Conservation (phyloP, 2,329 filamentous ascomycete species). For the Aspergillus novoparasiticus region DNA sequence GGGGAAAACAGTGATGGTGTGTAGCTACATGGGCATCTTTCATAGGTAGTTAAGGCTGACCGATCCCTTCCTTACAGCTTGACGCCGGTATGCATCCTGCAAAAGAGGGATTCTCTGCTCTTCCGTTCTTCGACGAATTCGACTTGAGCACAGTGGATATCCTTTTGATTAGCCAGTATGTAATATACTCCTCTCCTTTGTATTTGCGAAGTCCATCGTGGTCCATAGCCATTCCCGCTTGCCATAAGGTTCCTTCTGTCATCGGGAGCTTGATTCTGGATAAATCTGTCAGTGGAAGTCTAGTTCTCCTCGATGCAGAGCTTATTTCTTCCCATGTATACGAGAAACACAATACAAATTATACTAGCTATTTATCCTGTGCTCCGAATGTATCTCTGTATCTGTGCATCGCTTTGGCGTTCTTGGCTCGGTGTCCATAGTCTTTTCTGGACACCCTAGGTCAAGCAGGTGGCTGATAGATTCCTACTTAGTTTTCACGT, state of each 20-base stretch:
- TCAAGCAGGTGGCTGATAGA: constrained; percentile 30
- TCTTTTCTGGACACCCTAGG: neutral
- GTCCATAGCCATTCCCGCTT: constrained; percentile 7
- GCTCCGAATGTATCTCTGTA: constrained; percentile 20
- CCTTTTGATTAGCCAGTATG: constrained; percentile 98
- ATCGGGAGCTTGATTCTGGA: constrained; percentile 1
- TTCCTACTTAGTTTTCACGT: constrained; percentile 78
- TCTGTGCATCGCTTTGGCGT: constrained; percentile 17
- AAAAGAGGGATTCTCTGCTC: constrained; percentile 87
- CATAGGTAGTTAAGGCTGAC: constrained; percentile 5
- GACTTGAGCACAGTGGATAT: constrained; percentile 97
- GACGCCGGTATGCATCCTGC: constrained; percentile 97
- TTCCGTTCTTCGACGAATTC: constrained; percentile 98
- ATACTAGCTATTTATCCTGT: constrained; percentile 25
- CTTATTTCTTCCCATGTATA: constrained; percentile 33
- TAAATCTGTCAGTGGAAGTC: constrained; percentile 9
- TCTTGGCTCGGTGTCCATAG: constrained; percentile 12
- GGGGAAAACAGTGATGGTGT: constrained; percentile 97
- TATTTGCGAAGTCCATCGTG: constrained; percentile 15
- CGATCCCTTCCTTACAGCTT: constrained; percentile 60
- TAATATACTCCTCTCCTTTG: constrained; percentile 36
- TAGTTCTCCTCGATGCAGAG: neutral
- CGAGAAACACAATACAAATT: constrained; percentile 40
- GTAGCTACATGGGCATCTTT: constrained; percentile 29
- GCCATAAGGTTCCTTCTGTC: constrained; percentile 6